Evolutionary conservation across 2,329 filamentous ascomycete species (phyloP).

Genomic region (Clarireedia monteithiana): DNA sequence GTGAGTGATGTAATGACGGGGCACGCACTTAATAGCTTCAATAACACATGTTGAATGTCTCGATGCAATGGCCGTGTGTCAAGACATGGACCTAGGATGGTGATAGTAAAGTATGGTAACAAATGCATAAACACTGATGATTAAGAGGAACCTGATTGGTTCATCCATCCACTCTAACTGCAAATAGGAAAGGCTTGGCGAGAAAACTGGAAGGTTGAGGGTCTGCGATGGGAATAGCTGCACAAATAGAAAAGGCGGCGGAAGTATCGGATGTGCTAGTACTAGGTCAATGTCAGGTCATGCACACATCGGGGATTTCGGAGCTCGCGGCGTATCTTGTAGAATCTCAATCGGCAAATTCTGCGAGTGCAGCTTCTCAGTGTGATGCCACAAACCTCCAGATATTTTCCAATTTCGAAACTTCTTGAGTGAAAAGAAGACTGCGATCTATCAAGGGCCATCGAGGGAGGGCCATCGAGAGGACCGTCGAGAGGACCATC

Average conservation of each 20-base stretch:
- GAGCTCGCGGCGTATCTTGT: too few species aligned
- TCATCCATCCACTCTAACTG: neutral
- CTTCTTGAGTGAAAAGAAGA: neutral
- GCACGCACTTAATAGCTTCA: neutral
- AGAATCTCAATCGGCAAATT: too few species aligned
- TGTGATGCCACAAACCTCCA: neutral
- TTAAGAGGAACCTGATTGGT: neutral
- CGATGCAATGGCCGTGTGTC: neutral
- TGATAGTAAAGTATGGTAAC: neutral
- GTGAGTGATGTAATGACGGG: neutral
- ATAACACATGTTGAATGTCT: neutral
- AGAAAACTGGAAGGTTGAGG: neutral
- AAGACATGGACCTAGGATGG: neutral
- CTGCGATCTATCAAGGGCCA: neutral
- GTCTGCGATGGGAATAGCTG: neutral
- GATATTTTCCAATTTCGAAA: neutral
- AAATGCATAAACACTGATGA: neutral
- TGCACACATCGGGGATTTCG: neutral
- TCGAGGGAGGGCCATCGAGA: neutral
- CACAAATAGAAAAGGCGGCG: neutral
- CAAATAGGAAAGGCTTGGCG: neutral
- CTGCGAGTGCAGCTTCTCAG: too few species aligned
- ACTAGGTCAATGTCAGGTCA: neutral
- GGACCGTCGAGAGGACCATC: neutral
- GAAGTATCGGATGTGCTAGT: neutral